These are phyloP conservation scores for Suillus lakei DNA, from an alignment of 768 basidiomycete species.

Conservation along the genomic window DNA sequence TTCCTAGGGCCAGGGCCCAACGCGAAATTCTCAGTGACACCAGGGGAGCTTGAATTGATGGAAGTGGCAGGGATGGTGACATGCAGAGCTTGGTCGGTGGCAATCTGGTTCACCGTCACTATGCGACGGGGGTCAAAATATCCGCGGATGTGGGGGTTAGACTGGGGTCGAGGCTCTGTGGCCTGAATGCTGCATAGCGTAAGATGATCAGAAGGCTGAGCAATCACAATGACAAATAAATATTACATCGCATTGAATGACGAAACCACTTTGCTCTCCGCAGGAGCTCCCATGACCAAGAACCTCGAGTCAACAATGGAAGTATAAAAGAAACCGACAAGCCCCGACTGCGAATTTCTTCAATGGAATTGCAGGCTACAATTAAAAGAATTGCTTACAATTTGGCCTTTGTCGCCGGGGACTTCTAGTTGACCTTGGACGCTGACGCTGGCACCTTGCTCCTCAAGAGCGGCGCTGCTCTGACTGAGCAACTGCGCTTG, in stretches of 20 bases:
- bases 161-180: slow-evolving; percentile 30
- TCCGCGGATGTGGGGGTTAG: slow-evolving; percentile 25
- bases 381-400: slow-evolving; percentile 24
- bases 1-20: slow-evolving; percentile 22
- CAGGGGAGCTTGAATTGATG: slow-evolving; percentile 14
- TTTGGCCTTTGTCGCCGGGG: slow-evolving; percentile 28
- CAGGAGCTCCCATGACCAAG: slow-evolving; percentile 38
- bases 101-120: slow-evolving; percentile 36
- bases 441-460: slow-evolving; percentile 23
- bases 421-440: slow-evolving; percentile 34
- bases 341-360: slow-evolving; percentile 24
- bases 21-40: slow-evolving; percentile 20
- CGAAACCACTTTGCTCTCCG: slow-evolving; percentile 34
- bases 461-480: slow-evolving; percentile 25
- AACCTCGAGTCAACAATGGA: slow-evolving; percentile 38
- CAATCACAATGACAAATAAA: neutral
- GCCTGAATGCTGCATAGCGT: slow-evolving; percentile 28
- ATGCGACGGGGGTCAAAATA: slow-evolving; percentile 42
- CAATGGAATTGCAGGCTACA: neutral
- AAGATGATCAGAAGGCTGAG: neutral
- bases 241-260: slow-evolving; percentile 47
- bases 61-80: slow-evolving; percentile 27
- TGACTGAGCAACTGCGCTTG: slow-evolving; percentile 38
- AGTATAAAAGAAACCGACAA: slow-evolving; percentile 45
- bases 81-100: slow-evolving; percentile 31